Base-by-base conservation (phyloP, 2,329 filamentous ascomycete species). In the Aureobasidium leucospermi region DNA sequence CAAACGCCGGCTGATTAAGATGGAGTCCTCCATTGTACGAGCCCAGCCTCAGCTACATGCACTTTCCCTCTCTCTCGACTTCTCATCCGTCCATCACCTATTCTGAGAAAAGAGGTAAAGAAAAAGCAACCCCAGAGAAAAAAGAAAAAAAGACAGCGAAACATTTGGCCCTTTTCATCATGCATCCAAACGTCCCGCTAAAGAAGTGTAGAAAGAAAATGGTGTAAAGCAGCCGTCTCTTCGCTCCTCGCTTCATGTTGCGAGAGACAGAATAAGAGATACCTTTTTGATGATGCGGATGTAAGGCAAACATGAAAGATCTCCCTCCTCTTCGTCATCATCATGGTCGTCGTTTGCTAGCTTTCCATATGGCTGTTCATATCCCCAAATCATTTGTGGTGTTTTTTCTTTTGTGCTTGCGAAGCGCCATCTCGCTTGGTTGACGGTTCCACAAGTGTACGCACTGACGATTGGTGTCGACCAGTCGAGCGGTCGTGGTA, bases 181-280 rank as follows among this genome's bases (percentile, higher is more conserved):
- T 53, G 49, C 49, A 53, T 53, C 49, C 49, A 53, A 49, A 41
- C 28, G 23, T 42, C 32, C 19, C 28, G 36, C 36, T 41, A 53
- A 31, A 29, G 19, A 52, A 41, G 48, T 52, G 8, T 39, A 31
- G 38, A 42, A 53, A 32, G 28, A 32, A 53, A 32, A 52, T 39
- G 36, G 34, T 39, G 23, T 41, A 19, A 41, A 53, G 49, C 38
- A 31, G 38, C n/a, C 7, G 49, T 42, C 49, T 42, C 34, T 52
- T 52, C 15, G 4, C 29, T 36, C 34, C 19, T 38, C 19, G 19
- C 19, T 11, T 11, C 49, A 10, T 41, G n/a, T 15, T n/a, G 15
- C 29, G 28, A 41, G 36, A 41, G 31, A 10, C n/a, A 51, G 49
- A 2, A 16, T 13, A 31, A 16, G 23, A 53, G 36, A 32, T 42